Evolutionary conservation across 352 stramenopile genomes (phyloP).

Genomic region (Globisporangium solare): DNA sequence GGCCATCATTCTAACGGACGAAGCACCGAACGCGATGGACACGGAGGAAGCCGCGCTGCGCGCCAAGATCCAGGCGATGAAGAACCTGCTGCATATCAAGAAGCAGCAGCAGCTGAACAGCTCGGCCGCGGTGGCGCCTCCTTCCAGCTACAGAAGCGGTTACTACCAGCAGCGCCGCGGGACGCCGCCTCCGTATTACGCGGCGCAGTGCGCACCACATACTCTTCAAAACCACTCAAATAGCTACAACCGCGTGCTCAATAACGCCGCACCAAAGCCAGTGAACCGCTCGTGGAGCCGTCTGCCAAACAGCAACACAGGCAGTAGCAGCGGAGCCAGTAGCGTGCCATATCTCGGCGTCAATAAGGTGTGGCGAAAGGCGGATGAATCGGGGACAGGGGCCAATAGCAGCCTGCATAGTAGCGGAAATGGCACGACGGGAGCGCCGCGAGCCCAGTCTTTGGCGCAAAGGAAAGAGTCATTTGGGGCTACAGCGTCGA

Average conservation of each 20-base stretch:
- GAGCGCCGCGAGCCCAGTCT: background rate
- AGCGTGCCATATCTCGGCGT: conserved; percentile 14
- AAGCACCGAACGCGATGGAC: conserved; percentile 20
- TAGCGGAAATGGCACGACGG: background rate
- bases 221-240: background rate
- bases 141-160: background rate
- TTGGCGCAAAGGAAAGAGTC: background rate
- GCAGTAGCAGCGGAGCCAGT: background rate
- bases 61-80: conserved; percentile 81
- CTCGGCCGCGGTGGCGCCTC: background rate
- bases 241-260: background rate
- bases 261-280: conserved; percentile 9
- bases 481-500: conserved; percentile 1
- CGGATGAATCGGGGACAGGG: conserved; percentile 5
- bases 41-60: conserved; percentile 63
- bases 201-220: background rate
- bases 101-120: conserved; percentile 9
- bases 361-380: conserved; percentile 58
- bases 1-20: conserved; percentile 1
- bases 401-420: background rate
- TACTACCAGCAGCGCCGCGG: background rate
- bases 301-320: conserved; percentile 5
- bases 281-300: conserved; percentile 49
- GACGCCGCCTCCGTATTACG: background rate
- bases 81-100: conserved; percentile 67